Conservation (phyloP, 2,329 filamentous ascomycete species). For the Fusarium subtropicale region DNA sequence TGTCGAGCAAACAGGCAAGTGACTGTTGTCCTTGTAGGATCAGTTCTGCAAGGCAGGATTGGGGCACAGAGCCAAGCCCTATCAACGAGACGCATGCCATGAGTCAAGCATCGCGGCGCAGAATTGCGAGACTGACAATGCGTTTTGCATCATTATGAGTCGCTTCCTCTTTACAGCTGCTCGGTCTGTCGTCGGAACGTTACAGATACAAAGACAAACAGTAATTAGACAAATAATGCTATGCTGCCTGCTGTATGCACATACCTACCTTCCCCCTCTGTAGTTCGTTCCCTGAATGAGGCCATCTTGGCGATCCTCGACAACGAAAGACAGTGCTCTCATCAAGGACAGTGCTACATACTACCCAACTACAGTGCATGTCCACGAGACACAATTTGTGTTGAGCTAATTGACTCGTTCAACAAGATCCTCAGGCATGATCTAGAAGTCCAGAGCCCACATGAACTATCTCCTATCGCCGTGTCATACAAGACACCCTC, state of each 20-base stretch:
- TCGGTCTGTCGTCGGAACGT: too few relatives aligned
- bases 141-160: neutral
- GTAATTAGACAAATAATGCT: neutral
- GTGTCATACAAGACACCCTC: conserved; percentile 2
- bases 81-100: neutral
- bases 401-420: conserved; percentile 18
- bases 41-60: conserved; percentile 19
- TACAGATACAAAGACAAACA: neutral
- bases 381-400: conserved; percentile 40
- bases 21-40: conserved; percentile 4
- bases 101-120: conserved; percentile 12
- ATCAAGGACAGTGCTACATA: conserved; percentile 15
- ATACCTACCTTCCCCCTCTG: neutral
- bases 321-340: neutral
- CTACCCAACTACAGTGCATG: conserved; percentile 2
- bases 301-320: neutral
- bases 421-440: conserved; percentile 2
- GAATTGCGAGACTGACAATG: neutral
- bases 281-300: neutral
- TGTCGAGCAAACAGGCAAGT: neutral
- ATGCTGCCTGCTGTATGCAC: neutral
- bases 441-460: neutral
- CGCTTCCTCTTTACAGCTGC: neutral
- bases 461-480: neutral
- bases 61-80: conserved; percentile 25